Conservation (phyloP, 257 asterid species). For the Nicotiana noctiflora region DNA sequence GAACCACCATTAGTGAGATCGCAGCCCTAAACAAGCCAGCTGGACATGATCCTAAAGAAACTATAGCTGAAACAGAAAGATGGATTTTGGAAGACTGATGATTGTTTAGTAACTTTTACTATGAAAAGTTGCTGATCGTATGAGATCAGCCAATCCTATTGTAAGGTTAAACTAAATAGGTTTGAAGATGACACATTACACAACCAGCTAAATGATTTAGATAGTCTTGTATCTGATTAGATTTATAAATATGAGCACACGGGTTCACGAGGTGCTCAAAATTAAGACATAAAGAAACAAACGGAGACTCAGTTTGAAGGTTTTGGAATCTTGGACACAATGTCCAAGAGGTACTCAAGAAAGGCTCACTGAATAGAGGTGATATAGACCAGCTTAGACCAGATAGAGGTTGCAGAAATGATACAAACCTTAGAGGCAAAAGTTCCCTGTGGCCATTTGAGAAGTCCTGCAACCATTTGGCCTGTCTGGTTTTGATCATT, state of each 20-base stretch:
- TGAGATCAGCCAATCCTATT: not conserved
- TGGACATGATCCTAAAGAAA: not conserved
- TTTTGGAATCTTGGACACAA: not conserved
- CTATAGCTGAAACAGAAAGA: not conserved
- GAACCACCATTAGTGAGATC: conserved; percentile 2
- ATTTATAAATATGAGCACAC: not conserved
- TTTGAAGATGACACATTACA: not conserved
- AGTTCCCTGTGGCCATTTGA: conserved; percentile 90
- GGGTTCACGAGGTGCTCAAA: not conserved
- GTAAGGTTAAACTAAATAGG: not conserved
- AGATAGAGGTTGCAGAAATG: not conserved
- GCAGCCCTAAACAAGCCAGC: not conserved
- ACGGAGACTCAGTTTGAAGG: not conserved
- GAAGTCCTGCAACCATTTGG: conserved; percentile 97
- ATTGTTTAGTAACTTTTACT: too few relatives aligned
- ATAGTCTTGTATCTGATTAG: not conserved
- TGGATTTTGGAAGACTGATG: not conserved
- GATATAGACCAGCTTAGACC: not conserved
- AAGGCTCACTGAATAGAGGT: not conserved
- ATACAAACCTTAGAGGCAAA: conserved; percentile 83
- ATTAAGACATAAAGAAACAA: not conserved
- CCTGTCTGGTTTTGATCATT: conserved; percentile 92
- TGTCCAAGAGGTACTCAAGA: not conserved
- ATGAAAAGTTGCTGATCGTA: too few relatives aligned
- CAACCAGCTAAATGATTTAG: not conserved